phyloP scores from a whole-genome alignment of 2,329 filamentous ascomycete species.

The Helotiales sp. region DNA sequence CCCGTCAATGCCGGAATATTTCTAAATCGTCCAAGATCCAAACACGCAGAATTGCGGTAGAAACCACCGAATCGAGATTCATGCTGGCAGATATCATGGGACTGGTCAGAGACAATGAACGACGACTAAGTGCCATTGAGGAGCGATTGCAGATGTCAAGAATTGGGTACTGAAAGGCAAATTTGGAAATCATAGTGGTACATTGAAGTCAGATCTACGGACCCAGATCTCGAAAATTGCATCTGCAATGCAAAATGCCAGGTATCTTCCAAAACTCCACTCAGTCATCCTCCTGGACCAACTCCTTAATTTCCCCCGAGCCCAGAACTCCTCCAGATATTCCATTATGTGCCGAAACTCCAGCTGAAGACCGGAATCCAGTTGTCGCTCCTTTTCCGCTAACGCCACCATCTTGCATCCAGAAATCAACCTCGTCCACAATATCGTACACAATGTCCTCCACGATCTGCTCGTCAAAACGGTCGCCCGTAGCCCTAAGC shows the following conservation, averaged over 20 bases:
- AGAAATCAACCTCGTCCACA: slow-evolving; percentile 92
- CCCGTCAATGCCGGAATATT: too few species aligned
- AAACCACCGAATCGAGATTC: slow-evolving; percentile 30
- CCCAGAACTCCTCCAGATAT: slow-evolving; percentile 48
- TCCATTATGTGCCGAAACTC: slow-evolving; percentile 30
- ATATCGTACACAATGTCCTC: slow-evolving; percentile 95
- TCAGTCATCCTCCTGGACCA: slow-evolving; percentile 64
- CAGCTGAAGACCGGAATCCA: slow-evolving; percentile 28
- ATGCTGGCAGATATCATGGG: slow-evolving; percentile 34
- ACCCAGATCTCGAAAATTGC: not conserved
- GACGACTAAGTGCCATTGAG: slow-evolving; percentile 28
- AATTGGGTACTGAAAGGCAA: slow-evolving; percentile 27
- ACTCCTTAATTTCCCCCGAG: slow-evolving; percentile 67
- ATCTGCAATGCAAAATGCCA: slow-evolving; percentile 1
- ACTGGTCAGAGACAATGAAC: slow-evolving; percentile 29
- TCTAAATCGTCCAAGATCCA: not conserved
- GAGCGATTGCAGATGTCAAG: slow-evolving; percentile 31
- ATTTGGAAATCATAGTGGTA: not conserved
- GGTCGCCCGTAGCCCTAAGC: slow-evolving; percentile 70
- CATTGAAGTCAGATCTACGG: not conserved
- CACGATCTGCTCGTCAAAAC: slow-evolving; percentile 90
- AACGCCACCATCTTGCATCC: slow-evolving; percentile 61
- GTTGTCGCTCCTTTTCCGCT: slow-evolving; percentile 36
- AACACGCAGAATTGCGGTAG: slow-evolving; percentile 30
- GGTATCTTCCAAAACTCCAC: slow-evolving; percentile 13